Evolutionary conservation across 2,329 filamentous ascomycete genomes (phyloP), one percentile per base, ranked within the genome.

Genomic region (Aspergillus texensis): DNA sequence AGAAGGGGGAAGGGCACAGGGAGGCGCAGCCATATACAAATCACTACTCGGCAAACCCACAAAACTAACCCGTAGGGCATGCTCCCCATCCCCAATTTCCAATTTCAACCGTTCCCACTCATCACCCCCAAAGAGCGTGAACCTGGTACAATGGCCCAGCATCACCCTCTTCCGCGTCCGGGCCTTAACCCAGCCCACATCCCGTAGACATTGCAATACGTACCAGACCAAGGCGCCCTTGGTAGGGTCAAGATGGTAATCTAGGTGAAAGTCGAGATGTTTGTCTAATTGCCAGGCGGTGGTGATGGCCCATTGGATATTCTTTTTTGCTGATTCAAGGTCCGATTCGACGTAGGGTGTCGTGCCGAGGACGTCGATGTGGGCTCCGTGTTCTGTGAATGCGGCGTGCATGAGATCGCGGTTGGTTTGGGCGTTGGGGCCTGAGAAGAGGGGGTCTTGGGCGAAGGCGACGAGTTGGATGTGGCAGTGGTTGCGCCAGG

Each of bases 391-490:
- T 2, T 24, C 46, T 16, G 53, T 30, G 6, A 84, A 73, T 16
- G 87, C 84, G 2, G 77, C 66, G 24, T 79, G 71, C 67, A 90
- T 81, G 10, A 88, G 68, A 6, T 68, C 65, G 41, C 83, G 80
- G 68, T 90, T 89, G 50, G 81, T 74, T 1, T 78, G 75, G 19
- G 84, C 85, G 24, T 80, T 71, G 52, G 84, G 79, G 2, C 83
- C 82, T 1, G 87, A 88, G 72, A 90, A 89, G 6, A 92, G 79
- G 2, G 89, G 86, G 60, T 91, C 85, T 70, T 92, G 90, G 8
- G 90, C 90, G 76, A 92, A 92, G 1, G 85, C 85, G 69, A 88
- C 91, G 4, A 93, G 83, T 73, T 92, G 90, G 6, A 92, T 76
- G 8, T 85, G 77, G 64, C 89, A 86, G 9, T 80, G 75, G 24